phyloP scores from a whole-genome alignment of 2,329 filamentous ascomycete genomes.

The Aureobasidium subglaciale region DNA sequence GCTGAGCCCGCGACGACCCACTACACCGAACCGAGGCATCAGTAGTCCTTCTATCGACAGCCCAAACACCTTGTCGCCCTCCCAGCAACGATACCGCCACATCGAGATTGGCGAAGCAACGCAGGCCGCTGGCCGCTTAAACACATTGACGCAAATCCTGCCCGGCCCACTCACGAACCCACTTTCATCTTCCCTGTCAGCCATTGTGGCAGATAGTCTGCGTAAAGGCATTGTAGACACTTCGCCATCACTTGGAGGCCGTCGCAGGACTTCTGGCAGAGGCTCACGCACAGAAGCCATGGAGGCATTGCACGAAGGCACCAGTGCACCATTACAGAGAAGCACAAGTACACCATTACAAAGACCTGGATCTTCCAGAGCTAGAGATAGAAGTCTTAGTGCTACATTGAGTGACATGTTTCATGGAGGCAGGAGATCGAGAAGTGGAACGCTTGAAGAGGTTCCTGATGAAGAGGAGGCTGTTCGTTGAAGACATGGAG shows the following conservation, averaged over 20 bases:
- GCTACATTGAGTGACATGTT: conserved; percentile 11
- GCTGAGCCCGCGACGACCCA: neutral
- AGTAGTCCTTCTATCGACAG: conserved; percentile 19
- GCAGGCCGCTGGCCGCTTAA: conserved; percentile 25
- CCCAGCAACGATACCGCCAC: conserved; percentile 19
- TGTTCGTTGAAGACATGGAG: neutral
- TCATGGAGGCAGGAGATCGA: neutral
- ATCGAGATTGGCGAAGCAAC: conserved; percentile 29
- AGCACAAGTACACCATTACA: too few relatives aligned
- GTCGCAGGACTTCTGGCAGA: neutral
- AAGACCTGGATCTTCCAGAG: neutral
- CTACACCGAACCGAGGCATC: conserved; percentile 22
- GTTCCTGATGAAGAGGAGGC: conserved; percentile 8
- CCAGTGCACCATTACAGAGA: neutral
- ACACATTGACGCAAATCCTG: conserved; percentile 44
- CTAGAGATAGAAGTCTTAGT: conserved; percentile 4
- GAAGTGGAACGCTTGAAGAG: conserved; percentile 4
- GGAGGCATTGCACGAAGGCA: neutral
- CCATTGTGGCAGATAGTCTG: conserved; percentile 58
- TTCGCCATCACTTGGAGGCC: conserved; percentile 14
- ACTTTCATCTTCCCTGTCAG: conserved; percentile 53
- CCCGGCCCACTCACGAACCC: conserved; percentile 54
- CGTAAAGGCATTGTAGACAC: conserved; percentile 44
- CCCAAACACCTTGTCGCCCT: conserved; percentile 12
- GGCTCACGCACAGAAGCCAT: neutral